Base-by-base conservation (phyloP, 2,329 filamentous ascomycete species). In the Penicillium sclerotiorum region DNA sequence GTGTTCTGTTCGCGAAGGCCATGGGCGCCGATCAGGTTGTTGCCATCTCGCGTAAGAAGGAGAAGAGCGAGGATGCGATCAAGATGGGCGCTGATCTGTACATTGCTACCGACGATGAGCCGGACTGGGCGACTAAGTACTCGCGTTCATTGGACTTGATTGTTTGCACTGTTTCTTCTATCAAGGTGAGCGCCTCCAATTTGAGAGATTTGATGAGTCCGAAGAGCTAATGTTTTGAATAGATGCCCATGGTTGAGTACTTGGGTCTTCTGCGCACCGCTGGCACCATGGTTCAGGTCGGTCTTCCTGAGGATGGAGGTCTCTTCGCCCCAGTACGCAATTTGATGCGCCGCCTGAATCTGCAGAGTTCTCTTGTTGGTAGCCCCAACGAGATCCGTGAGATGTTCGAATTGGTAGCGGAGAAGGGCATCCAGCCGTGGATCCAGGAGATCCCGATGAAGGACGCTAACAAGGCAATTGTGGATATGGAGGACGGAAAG, bases 1-100 rank as follows among this genome's bases (percentile, higher is more conserved):
- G 81, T 2, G 67, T 92, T 5, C 77, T 90, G 49, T 89, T 82
- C 66, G 85, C 88, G 0, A 85, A 82, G 63, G 88, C 88, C 1
- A 75, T 93, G 3, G 86, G 86, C 4, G 85, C 85, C 9, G 84
- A 89, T 40, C 80, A 81, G 33, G 76, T 84, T 5, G 76, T 80
- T 23, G 81, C 75, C 4, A 82, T 84, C 56, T 82, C 78, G 5
- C 74, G 81, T n/a, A 77, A 70, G 18, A 58, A 60, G 4, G 67
- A 65, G 40, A 84, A 84, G 71, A 73, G 69, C 25, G 71, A 72
- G 11, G 81, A 85, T 65, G 78, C 78, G 1, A 57, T 76, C 39
- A 75, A 77, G 50, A 75, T 85, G 71, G 82, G 82, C 6, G 82
- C 81, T 0, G 77, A 80, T 53, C 61, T 66, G 3, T 83, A 76